These are phyloP conservation scores for Periglandula ipomoeae DNA, from an alignment of 2,329 filamentous ascomycete species.

Conservation along the genomic window DNA sequence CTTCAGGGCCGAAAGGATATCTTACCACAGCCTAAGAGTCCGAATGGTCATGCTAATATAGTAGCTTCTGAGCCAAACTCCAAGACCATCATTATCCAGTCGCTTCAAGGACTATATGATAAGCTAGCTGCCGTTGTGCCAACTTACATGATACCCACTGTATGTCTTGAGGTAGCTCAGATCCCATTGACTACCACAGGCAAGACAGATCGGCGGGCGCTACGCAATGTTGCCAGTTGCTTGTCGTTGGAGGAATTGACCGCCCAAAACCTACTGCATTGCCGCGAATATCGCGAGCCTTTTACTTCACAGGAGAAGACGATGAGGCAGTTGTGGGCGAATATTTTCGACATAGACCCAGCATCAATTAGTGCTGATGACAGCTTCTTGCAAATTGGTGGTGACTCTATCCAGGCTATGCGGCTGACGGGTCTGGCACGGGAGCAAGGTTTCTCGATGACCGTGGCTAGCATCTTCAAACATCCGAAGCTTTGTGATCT, in stretches of 20 bases:
- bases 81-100: no score
- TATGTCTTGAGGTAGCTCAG: background rate
- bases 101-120: no score
- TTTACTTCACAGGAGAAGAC: no score
- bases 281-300: no score
- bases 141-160: background rate
- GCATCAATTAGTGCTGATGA: slow-evolving; percentile 18
- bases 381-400: slow-evolving; percentile 15
- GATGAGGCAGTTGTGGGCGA: background rate
- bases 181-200: background rate
- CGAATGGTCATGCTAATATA: no score
- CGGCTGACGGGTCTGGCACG: background rate
- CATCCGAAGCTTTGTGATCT: no score
- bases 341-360: background rate
- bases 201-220: background rate
- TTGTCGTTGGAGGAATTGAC: no score
- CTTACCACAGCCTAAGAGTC: no score
- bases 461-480: background rate
- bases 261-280: background rate
- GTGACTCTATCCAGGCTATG: slow-evolving; percentile 2
- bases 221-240: background rate
- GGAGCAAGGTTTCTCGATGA: background rate
- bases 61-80: no score
- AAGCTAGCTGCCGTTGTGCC: background rate
- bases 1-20: no score